Conservation (phyloP, 306 rosid genomes). For the Sicyos edulis region DNA sequence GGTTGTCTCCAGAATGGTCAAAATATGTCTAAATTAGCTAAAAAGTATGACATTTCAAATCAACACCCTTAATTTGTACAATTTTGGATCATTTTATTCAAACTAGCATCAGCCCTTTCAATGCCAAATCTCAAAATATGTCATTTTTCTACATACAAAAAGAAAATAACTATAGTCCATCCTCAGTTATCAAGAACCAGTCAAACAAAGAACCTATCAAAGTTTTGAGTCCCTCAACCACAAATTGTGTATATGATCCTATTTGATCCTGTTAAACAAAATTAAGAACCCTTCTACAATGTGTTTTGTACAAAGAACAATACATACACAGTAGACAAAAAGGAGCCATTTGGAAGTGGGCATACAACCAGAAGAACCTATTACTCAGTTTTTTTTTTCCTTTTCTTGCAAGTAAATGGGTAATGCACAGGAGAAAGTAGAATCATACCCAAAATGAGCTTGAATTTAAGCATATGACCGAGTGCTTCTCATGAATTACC, state of each 20-base stretch:
- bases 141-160: background rate
- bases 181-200: background rate
- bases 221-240: background rate
- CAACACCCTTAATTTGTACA: background rate
- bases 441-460: background rate
- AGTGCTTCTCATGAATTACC: background rate
- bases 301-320: background rate
- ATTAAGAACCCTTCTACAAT: background rate
- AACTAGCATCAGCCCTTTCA: background rate
- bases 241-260: background rate
- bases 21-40: no score
- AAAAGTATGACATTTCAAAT: background rate
- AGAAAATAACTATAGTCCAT: background rate
- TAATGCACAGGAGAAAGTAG: no score
- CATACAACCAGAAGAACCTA: no score
- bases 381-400: no score
- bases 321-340: background rate
- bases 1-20: no score
- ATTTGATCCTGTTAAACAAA: background rate
- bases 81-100: slow-evolving; percentile 1
- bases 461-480: background rate
- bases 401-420: no score
- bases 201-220: background rate
- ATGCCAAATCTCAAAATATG: background rate
- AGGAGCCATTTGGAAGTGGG: background rate